Evolutionary conservation across 1,139 yeast genomes (phyloP).

Genomic region (Scheffersomyces cryptocercus): DNA sequence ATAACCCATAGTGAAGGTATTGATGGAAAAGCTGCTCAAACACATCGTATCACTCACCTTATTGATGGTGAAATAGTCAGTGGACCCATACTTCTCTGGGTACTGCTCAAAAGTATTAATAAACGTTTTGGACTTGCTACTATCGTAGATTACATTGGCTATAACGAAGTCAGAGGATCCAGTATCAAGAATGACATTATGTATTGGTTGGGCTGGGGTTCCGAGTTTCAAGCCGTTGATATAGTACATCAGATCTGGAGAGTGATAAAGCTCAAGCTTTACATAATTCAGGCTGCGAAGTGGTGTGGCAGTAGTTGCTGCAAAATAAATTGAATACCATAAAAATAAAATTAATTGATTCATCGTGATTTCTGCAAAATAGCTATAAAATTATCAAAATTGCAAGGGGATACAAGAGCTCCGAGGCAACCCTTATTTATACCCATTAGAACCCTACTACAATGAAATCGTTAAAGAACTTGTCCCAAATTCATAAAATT

Average conservation of each 20-base stretch:
- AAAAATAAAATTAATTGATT: too few relatives aligned
- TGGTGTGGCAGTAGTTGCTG: background rate
- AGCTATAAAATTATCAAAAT: too few relatives aligned
- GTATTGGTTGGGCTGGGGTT: slow-evolving; percentile 15
- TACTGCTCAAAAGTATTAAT: slow-evolving; percentile 7
- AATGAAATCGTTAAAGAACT: too few relatives aligned
- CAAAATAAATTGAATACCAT: too few relatives aligned
- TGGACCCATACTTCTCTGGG: slow-evolving; percentile 16
- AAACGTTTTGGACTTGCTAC: slow-evolving; percentile 11
- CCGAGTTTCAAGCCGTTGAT: slow-evolving; percentile 17
- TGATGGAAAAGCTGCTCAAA: slow-evolving; percentile 4
- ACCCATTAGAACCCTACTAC: too few relatives aligned
- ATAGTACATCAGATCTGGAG: slow-evolving; percentile 6
- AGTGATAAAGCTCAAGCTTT: background rate
- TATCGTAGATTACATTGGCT: slow-evolving; percentile 8
- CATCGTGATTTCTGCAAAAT: too few relatives aligned
- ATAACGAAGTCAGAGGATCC: slow-evolving; percentile 25
- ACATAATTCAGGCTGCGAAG: background rate
- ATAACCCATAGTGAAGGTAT: slow-evolving; percentile 10
- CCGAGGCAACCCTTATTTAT: too few relatives aligned
- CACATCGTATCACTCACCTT: slow-evolving; percentile 13
- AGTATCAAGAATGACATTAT: slow-evolving; percentile 19
- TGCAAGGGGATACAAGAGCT: too few relatives aligned
- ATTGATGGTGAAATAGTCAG: slow-evolving; percentile 10
- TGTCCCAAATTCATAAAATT: too few relatives aligned